phyloP scores from a whole-genome alignment of 768 basidiomycete genomes.

The Amanita pseudoporphyria region DNA sequence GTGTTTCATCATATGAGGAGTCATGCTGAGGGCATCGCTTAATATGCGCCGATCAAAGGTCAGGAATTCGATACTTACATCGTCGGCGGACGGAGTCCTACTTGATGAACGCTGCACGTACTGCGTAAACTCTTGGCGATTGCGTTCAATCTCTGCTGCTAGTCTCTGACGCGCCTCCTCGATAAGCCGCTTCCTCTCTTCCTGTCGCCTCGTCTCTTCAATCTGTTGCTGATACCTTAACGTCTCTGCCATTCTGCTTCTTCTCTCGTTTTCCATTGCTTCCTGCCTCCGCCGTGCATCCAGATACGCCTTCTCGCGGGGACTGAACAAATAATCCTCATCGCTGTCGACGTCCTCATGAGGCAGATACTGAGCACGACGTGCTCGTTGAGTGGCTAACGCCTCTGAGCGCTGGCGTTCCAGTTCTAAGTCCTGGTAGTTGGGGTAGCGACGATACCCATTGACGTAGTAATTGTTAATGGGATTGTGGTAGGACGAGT shows the following conservation, averaged over 20 bases:
- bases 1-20: conserved; percentile 4
- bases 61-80: background rate
- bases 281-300: conserved; percentile 21
- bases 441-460: conserved; percentile 1
- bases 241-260: conserved; percentile 14
- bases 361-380: conserved; percentile 31
- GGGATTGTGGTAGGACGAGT: conserved; percentile 17
- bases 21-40: conserved; percentile 8
- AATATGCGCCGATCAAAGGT: background rate
- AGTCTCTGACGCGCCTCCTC: conserved; percentile 6
- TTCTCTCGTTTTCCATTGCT: conserved; percentile 18
- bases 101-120: background rate
- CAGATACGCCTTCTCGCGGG: conserved; percentile 24
- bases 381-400: conserved; percentile 24
- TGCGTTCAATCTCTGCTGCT: background rate
- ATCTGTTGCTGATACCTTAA: conserved; percentile 8
- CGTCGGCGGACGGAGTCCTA: background rate
- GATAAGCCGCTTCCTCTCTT: conserved; percentile 1
- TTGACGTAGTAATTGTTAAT: conserved; percentile 10
- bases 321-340: conserved; percentile 20
- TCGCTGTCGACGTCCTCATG: conserved; percentile 25
- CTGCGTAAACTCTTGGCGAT: background rate
- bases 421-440: conserved; percentile 10
- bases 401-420: conserved; percentile 18
- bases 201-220: conserved; percentile 10